phyloP scores from a whole-genome alignment of 352 stramenopile species.

The Pythium biforme region DNA sequence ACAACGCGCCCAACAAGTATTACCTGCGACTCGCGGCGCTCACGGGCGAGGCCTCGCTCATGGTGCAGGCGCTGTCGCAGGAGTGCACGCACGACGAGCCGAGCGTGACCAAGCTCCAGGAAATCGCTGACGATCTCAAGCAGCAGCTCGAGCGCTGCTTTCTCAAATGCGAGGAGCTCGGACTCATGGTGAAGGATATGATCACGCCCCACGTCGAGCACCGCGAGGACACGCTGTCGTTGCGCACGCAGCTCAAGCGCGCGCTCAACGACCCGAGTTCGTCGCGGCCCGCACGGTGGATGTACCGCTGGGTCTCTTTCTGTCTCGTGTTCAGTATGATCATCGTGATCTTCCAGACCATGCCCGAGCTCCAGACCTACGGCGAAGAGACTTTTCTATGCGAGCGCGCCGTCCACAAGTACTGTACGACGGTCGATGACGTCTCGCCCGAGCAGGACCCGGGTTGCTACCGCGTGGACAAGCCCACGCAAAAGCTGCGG shows the following conservation, averaged over 20 bases:
- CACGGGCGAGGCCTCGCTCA: slow-evolving; percentile 64
- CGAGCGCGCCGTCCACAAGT: slow-evolving; percentile 51
- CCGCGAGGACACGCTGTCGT: slow-evolving; percentile 32
- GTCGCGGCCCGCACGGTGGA: slow-evolving; percentile 37
- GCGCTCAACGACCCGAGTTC: slow-evolving; percentile 47
- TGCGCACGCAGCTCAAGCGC: slow-evolving; percentile 35
- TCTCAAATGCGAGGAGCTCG: slow-evolving; percentile 56
- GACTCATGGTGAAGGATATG: slow-evolving; percentile 63
- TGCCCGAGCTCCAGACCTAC: slow-evolving; percentile 76
- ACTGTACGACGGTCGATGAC: slow-evolving; percentile 36
- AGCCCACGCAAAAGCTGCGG: slow-evolving; percentile 34
- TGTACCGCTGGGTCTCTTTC: slow-evolving; percentile 57
- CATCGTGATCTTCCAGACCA: slow-evolving; percentile 76
- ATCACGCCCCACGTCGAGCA: slow-evolving; percentile 46
- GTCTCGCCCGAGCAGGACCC: slow-evolving; percentile 45
- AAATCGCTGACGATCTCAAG: slow-evolving; percentile 57
- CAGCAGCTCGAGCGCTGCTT: slow-evolving; percentile 46
- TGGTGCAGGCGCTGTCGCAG: slow-evolving; percentile 49
- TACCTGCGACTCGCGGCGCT: slow-evolving; percentile 63
- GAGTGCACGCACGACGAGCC: slow-evolving; percentile 42
- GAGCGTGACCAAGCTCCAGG: slow-evolving; percentile 40
- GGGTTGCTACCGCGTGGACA: slow-evolving; percentile 54
- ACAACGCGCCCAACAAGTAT: slow-evolving; percentile 65
- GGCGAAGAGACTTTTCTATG: slow-evolving; percentile 60
- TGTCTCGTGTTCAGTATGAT: slow-evolving; percentile 75